Conservation (phyloP, 768 basidiomycete genomes). For the Piloderma croceum region DNA sequence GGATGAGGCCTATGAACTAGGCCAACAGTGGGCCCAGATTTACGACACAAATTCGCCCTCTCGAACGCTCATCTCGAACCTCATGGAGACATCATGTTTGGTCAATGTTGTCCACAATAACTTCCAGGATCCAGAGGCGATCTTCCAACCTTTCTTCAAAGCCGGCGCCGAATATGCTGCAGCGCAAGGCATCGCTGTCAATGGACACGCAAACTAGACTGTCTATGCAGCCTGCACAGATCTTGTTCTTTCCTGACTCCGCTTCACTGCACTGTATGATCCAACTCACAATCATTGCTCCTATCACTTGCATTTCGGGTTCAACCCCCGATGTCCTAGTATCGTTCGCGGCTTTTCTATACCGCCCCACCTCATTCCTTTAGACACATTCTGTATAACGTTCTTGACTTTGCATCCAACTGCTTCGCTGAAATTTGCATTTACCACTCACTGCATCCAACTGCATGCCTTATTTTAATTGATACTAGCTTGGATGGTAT, state of each 20-base stretch:
- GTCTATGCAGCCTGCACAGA: conserved; percentile 16
- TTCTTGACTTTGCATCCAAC: too few species aligned
- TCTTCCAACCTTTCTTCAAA: conserved; percentile 83
- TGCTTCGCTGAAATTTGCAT: too few species aligned
- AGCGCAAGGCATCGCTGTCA: conserved; percentile 26
- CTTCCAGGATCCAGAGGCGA: conserved; percentile 78
- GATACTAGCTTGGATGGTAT: too few species aligned
- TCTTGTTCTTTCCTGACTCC: conserved; percentile 2
- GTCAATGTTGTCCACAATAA: conserved; percentile 97
- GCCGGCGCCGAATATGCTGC: conserved; percentile 59
- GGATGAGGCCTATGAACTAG: conserved; percentile 94
- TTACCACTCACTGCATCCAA: too few species aligned
- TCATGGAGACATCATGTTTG: conserved; percentile 80
- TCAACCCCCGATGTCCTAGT: conserved; percentile 75
- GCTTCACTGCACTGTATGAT: conserved; percentile 17
- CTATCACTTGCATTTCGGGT: conserved; percentile 54
- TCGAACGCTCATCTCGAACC: conserved; percentile 64
- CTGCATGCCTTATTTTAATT: too few species aligned
- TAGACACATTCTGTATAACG: too few species aligned
- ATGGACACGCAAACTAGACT: conserved; percentile 14
- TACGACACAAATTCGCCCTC: conserved; percentile 77
- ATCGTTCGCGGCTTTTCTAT: conserved; percentile 8
- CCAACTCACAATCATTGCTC: conserved; percentile 25
- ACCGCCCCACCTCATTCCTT: conserved; percentile 5
- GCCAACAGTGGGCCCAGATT: conserved; percentile 82